phyloP scores from a whole-genome alignment of 2,329 filamentous ascomycete genomes.

The Sporothrix schenckii region DNA sequence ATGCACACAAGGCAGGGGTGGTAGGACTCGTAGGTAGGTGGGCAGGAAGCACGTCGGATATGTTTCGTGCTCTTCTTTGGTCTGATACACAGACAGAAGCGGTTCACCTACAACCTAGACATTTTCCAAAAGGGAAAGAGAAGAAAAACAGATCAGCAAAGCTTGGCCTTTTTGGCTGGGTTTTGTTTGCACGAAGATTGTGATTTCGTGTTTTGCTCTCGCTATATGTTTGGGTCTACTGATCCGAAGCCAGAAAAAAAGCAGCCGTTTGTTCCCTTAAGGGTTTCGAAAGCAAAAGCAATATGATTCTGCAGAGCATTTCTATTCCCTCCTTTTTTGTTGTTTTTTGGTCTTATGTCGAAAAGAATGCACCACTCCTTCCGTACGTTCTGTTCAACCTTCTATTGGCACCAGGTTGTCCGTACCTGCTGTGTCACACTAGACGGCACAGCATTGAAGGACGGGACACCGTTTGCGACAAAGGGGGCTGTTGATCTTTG shows the following conservation, averaged over 20 bases:
- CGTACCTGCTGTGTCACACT: slow-evolving; percentile 26
- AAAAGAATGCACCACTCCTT: slow-evolving; percentile 13
- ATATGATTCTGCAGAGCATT: slow-evolving; percentile 23
- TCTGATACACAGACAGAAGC: slow-evolving; percentile 21
- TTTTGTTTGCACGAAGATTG: slow-evolving; percentile 25
- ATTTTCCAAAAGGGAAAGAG: slow-evolving; percentile 27
- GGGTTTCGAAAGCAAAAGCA: slow-evolving; percentile 27
- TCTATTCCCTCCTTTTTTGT: slow-evolving; percentile 27
- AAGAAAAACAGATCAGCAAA: slow-evolving; percentile 41
- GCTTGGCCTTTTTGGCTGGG: slow-evolving; percentile 23
- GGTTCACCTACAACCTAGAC: slow-evolving; percentile 41
- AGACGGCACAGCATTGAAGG: slow-evolving; percentile 19
- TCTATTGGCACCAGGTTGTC: not conserved
- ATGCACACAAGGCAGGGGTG: slow-evolving; percentile 12
- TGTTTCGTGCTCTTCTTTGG: slow-evolving; percentile 9
- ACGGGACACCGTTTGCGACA: slow-evolving; percentile 4
- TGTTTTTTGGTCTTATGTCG: slow-evolving; percentile 26
- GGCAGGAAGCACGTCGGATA: slow-evolving; percentile 12
- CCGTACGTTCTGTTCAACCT: slow-evolving; percentile 12
- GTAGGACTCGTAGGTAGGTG: not conserved
- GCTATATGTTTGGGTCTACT: slow-evolving; percentile 35
- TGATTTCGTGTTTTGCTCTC: slow-evolving; percentile 30
- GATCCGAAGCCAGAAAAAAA: slow-evolving; percentile 28
- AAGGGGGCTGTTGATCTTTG: slow-evolving; percentile 16
- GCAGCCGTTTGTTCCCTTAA: slow-evolving; percentile 18